Percentiles rank a stretch among this genome's conserved stretches.
Conservation (phyloP, 495 filamentous ascomycete genomes). For the Jackrogersella multiformis region DNA sequence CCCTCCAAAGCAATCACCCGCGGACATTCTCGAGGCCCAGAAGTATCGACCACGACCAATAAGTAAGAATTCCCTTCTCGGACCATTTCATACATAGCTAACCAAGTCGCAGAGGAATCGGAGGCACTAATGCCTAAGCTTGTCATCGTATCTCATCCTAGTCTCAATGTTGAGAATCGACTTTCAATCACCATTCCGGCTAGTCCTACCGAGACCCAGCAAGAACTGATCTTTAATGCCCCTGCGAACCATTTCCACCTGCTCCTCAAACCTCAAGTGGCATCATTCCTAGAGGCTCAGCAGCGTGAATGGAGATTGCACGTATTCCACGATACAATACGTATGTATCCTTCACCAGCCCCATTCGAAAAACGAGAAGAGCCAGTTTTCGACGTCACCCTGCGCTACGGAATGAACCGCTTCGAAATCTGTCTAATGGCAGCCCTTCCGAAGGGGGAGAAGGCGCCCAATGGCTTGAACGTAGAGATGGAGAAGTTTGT, state of each 20-base stretch:
- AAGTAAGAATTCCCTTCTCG: conserved; percentile 21
- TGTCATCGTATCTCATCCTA: conserved; percentile 71
- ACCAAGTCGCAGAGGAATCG: conserved; percentile 43
- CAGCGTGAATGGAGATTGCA: conserved; percentile 71
- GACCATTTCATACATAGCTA: conserved; percentile 46
- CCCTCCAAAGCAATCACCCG: conserved; percentile 39
- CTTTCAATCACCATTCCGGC: conserved; percentile 69
- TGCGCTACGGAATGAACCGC: conserved; percentile 70
- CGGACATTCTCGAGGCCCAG: conserved; percentile 40
- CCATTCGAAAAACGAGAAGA: conserved; percentile 46
- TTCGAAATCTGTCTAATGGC: conserved; percentile 73
- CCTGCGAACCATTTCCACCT: conserved; percentile 70
- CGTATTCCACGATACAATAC: conserved; percentile 61
- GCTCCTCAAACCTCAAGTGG: conserved; percentile 70
- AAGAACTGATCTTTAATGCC: conserved; percentile 72
- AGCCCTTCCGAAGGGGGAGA: conserved; percentile 67
- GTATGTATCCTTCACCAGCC: conserved; percentile 47
- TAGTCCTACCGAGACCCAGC: conserved; percentile 67
- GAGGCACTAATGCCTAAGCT: conserved; percentile 74
- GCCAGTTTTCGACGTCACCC: conserved; percentile 67
- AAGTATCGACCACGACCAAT: conserved; percentile 40
- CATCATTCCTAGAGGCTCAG: conserved; percentile 58
- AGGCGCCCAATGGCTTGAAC: conserved; percentile 62
- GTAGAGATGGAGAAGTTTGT: conserved; percentile 75
- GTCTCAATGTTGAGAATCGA: conserved; percentile 61